These are phyloP conservation scores for Pseudopyricularia cyperi DNA, from an alignment of 2,329 filamentous ascomycete species.

Conservation along the genomic window DNA sequence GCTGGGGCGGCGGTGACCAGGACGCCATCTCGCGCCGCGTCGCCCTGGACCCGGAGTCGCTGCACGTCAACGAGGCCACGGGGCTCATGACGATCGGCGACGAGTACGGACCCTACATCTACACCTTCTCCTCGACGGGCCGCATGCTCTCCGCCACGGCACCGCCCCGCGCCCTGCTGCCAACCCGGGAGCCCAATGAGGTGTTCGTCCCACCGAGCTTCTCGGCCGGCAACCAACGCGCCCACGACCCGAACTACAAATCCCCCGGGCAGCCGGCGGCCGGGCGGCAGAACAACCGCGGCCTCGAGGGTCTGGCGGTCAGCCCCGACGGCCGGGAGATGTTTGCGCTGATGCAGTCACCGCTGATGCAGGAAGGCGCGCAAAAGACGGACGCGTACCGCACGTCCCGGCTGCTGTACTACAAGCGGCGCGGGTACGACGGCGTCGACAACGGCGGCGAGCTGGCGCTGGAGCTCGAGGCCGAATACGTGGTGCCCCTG, in stretches of 20 bases:
- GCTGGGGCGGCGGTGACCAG: constrained; percentile 47
- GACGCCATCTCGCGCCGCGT: constrained; percentile 27
- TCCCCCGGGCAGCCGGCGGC: constrained; percentile 44
- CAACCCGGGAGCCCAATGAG: constrained; percentile 23
- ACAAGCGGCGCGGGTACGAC: constrained; percentile 31
- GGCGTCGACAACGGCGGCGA: constrained; percentile 15
- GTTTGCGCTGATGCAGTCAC: constrained; percentile 54
- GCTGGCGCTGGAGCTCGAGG: constrained; percentile 27
- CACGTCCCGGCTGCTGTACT: constrained; percentile 50
- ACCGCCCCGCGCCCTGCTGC: constrained; percentile 51
- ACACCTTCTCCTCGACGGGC: constrained; percentile 46
- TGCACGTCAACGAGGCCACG: constrained; percentile 41
- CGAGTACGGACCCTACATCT: constrained; percentile 60
- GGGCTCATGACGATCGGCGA: constrained; percentile 57
- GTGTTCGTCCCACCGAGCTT: constrained; percentile 26
- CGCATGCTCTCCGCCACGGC: constrained; percentile 49
- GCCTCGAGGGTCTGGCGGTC: constrained; percentile 58
- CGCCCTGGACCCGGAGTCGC: constrained; percentile 51
- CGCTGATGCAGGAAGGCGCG: constrained; percentile 35
- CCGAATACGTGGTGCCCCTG: constrained; percentile 54
- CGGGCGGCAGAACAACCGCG: constrained; percentile 60
- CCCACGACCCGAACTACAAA: constrained; percentile 36
- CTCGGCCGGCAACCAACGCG: constrained; percentile 48
- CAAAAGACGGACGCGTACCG: constrained; percentile 25
- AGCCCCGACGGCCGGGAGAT: constrained; percentile 49